phyloP scores from a whole-genome alignment of 164 flowering plant species.

The Kingdonia uniflora region DNA sequence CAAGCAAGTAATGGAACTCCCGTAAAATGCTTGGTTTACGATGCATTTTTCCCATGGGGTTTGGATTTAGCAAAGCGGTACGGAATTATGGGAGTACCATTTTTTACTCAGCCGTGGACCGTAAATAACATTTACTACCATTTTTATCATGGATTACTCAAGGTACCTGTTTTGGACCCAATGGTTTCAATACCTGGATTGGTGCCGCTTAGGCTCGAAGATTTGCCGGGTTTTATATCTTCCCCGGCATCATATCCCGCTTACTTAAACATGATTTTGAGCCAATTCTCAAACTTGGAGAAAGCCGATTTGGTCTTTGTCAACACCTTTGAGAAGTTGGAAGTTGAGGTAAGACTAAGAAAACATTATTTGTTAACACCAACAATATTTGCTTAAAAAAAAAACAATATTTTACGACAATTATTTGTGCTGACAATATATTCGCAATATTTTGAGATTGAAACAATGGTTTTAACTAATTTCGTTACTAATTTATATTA shows the following conservation, averaged over 20 bases:
- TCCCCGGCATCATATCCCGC: background rate
- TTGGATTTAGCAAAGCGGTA: slow-evolving; percentile 7
- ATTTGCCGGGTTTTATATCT: slow-evolving; percentile 11
- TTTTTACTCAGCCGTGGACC: slow-evolving; percentile 14
- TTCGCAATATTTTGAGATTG: background rate
- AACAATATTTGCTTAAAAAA: no score
- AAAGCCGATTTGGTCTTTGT: slow-evolving; percentile 3
- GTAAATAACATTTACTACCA: slow-evolving; percentile 10
- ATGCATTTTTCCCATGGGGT: slow-evolving; percentile 5
- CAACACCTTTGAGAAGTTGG: slow-evolving; percentile 8
- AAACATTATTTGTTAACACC: no score
- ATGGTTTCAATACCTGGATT: slow-evolving; percentile 14
- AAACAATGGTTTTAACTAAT: no score
- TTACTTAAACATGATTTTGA: background rate
- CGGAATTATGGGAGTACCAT: slow-evolving; percentile 7
- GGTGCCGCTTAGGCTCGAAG: slow-evolving; percentile 9
- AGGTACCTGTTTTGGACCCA: background rate
- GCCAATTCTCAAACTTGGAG: slow-evolving; percentile 4
- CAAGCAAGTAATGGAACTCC: background rate
- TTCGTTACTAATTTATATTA: background rate
- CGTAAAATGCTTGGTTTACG: slow-evolving; percentile 8
- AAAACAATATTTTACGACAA: no score
- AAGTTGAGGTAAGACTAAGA: slow-evolving; percentile 4
- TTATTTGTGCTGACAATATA: no score
- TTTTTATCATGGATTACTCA: slow-evolving; percentile 2